Base-by-base conservation (phyloP, 495 filamentous ascomycete species). In the Aspergillus ostianus region DNA sequence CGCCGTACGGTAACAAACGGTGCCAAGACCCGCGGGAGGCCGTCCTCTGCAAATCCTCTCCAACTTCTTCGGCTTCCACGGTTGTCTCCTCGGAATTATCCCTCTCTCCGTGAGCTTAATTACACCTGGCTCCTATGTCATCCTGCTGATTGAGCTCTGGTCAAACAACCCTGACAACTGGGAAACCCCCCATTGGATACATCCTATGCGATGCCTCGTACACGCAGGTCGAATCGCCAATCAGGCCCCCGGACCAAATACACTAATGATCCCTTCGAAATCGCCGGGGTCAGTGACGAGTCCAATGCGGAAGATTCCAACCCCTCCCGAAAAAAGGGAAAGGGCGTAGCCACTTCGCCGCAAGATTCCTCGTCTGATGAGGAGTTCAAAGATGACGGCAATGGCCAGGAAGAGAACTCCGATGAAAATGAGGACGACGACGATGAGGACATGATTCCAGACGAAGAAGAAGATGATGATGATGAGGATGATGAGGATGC, bases 221-320 rank as follows among this genome's bases (percentile, higher is more conserved):
- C 65, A 26, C 77, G 77, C 67, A 72, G 74, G 59, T 80, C 77
- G 10, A 70, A 57, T 27, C 77, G 77, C 54, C 51, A 63, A n/a
- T 67, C 67, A 53, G 66, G 71, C 26, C 55, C 67, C 41, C 65
- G 62, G 50, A 67, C 67, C 5, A 70, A 66, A 10, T 80, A 80
- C 64, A 70, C 64, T 5, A 55, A 70, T 47, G 77, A 77, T 61
- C 69, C 71, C 18, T 71, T 77, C 36, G 64, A 67, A 51, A 51
- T 63, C 2, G 69, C 68, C 27, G 73, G 72, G 1, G 60, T 76
- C 4, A 73, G 64, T 32, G 75, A 77, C 30, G 67, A 71, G 0
- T 70, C 67, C 4, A 70, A 70, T 20, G 41, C 63, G 3, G 67
- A 61, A 10, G 29, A 61, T 12, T 0, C 32, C 36, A 27, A 21